Evolutionary conservation across 208 protist species (phyloP), one percentile per base, ranked within the genome.

Genomic region (Trypanosoma congolense): DNA sequence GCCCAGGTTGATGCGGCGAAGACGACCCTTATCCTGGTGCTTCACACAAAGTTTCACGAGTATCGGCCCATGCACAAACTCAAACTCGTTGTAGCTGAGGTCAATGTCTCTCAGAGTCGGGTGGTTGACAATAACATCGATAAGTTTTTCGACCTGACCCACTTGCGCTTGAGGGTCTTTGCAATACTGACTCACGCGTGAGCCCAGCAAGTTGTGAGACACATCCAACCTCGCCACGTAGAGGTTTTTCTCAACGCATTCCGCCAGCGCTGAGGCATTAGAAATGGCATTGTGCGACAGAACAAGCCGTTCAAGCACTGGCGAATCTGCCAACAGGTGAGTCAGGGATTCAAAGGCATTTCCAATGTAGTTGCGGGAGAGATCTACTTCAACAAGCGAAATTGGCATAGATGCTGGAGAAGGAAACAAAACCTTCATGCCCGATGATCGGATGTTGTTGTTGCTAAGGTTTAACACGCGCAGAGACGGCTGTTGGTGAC

Each of bases 41-140:
- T 14, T 36, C 45, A 19, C 35, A 30, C 68, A 62, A 16, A 75
- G 47, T 4, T 28, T 31, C 9, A 36, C 42, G 19, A 92, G 50
- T 41, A 77, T 24, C n/a, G 70, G 61, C 1, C 75, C 64, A 55
- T 93, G 86, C 18, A 51, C 51, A 21, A 28, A 47, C 4, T 71
- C 70, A 49, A 88, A 75, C 40, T 93, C 82, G 56, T 93, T 93
- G 60, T 74, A 73, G 65, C 80, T 80, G 22, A 93, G 54, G 57
- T 88, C 65, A 2, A 90, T 21, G 25, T 61, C 55, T 25, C 54
- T 46, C 19, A 90, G 70, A 12, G 52, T 54, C 9, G 40, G 82
- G 56, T 76, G 71, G 21, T 40, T 65, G 53, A 64, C 59, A 4
- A 88, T 31, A 19, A 46, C 41, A 0, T 64, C 29, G 22, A 87